Conservation (phyloP, 2,329 filamentous ascomycete species). For the Teratosphaeria destructans region DNA sequence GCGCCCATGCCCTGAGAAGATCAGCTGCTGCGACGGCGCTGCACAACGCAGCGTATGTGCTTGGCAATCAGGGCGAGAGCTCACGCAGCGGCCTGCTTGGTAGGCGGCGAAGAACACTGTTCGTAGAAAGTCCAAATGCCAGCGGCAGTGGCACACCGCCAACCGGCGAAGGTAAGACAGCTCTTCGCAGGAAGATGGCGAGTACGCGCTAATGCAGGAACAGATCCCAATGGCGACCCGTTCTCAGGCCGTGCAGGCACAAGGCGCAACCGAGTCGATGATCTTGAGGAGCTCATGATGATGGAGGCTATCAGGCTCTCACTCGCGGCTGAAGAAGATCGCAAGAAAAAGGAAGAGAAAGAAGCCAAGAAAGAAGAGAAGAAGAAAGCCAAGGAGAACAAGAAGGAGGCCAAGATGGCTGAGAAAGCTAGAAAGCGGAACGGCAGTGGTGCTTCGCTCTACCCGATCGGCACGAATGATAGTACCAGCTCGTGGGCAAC, state of each 20-base stretch:
- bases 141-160: slow-evolving; percentile 37
- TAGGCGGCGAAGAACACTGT: slow-evolving; percentile 42
- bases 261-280: slow-evolving; percentile 60
- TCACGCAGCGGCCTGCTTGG: slow-evolving; percentile 34
- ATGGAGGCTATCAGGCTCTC: slow-evolving; percentile 89
- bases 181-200: background rate
- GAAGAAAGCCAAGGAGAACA: slow-evolving; percentile 70
- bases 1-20: slow-evolving; percentile 72
- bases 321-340: slow-evolving; percentile 84
- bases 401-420: slow-evolving; percentile 53
- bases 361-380: slow-evolving; percentile 74
- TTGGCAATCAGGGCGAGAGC: slow-evolving; percentile 44
- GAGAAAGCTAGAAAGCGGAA: slow-evolving; percentile 55
- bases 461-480: slow-evolving; percentile 23
- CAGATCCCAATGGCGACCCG: slow-evolving; percentile 23
- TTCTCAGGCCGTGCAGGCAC: slow-evolving; percentile 38
- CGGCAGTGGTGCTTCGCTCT: slow-evolving; percentile 48
- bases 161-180: slow-evolving; percentile 19
- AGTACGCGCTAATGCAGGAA: background rate
- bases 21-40: slow-evolving; percentile 88
- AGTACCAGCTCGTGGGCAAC: slow-evolving; percentile 24
- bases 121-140: slow-evolving; percentile 37
- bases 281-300: slow-evolving; percentile 97
- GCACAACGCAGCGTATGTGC: slow-evolving; percentile 88
- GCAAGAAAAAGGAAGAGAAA: slow-evolving; percentile 76